These are phyloP conservation scores for Teratosphaeria destructans DNA, from an alignment of 2,329 filamentous ascomycete species.

Conservation along the genomic window DNA sequence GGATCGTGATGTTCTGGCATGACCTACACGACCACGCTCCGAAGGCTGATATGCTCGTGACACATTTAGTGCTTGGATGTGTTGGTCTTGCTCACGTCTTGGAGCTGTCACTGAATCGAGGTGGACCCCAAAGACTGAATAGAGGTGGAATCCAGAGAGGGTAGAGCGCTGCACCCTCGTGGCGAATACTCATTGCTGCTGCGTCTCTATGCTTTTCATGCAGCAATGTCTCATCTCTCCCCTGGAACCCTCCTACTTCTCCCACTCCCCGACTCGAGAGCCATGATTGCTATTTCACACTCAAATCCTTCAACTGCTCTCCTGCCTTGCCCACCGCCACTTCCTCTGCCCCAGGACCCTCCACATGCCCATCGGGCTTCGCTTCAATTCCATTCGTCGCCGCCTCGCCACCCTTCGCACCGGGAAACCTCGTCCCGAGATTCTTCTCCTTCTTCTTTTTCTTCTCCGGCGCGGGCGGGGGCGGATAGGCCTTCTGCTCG, in stretches of 20 bases:
- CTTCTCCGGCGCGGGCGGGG: slow-evolving; percentile 45
- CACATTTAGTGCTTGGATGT: no score
- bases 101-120: no score
- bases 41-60: no score
- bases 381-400: slow-evolving; percentile 25
- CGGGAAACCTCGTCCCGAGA: slow-evolving; percentile 57
- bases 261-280: not conserved
- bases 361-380: slow-evolving; percentile 32
- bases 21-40: no score
- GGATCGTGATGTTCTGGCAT: no score
- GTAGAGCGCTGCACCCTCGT: no score
- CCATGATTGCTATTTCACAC: not conserved
- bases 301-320: not conserved
- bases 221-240: not conserved
- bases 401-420: slow-evolving; percentile 23
- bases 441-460: slow-evolving; percentile 68
- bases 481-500: slow-evolving; percentile 71
- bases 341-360: not conserved
- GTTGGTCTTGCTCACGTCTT: no score
- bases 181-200: no score
- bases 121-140: no score
- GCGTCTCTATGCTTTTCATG: not conserved
- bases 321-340: not conserved
- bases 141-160: no score
- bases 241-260: no score